Percentiles rank a stretch among this genome's conserved stretches.
Evolutionary conservation across 169 alveolate species (phyloP).

Genomic region (Eimeria praecox): DNA sequence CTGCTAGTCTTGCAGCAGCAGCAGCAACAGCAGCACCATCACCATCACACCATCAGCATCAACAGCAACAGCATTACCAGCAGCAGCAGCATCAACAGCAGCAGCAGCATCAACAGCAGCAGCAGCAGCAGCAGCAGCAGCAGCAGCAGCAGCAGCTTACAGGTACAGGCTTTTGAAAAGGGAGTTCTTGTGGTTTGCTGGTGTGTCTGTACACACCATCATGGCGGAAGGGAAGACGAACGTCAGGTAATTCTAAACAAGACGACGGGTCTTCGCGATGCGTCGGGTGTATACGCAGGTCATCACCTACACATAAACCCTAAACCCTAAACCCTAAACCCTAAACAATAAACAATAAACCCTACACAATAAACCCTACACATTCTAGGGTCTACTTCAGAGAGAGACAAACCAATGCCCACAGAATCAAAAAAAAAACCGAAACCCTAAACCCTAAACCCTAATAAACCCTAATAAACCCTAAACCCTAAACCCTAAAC

Average conservation of each 20-base stretch:
- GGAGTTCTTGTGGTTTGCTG: constrained; percentile 66
- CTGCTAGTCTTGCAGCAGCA: constrained; percentile 30
- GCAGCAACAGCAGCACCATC: constrained; percentile 3
- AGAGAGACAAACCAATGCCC: too few species aligned
- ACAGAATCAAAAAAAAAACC: too few species aligned
- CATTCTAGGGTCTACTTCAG: too few species aligned
- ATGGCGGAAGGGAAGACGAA: constrained; percentile 67
- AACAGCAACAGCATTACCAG: neutral
- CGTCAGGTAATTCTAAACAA: constrained; percentile 40
- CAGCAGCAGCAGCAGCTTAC: constrained; percentile 21
- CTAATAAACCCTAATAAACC: too few species aligned
- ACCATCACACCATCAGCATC: neutral
- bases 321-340: constrained; percentile 21
- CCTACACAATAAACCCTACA: neutral
- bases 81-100: neutral
- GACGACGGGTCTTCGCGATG: constrained; percentile 36
- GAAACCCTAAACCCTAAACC: neutral
- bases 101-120: neutral
- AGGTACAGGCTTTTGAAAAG: constrained; percentile 4
- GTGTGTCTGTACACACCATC: constrained; percentile 28
- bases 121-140: constrained; percentile 26
- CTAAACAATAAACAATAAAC: neutral
- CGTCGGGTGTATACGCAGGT: constrained; percentile 58
- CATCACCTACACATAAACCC: constrained; percentile 63
- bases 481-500: neutral